Conservation (phyloP, 2,329 filamentous ascomycete genomes). For the Colletotrichum sublineola region DNA sequence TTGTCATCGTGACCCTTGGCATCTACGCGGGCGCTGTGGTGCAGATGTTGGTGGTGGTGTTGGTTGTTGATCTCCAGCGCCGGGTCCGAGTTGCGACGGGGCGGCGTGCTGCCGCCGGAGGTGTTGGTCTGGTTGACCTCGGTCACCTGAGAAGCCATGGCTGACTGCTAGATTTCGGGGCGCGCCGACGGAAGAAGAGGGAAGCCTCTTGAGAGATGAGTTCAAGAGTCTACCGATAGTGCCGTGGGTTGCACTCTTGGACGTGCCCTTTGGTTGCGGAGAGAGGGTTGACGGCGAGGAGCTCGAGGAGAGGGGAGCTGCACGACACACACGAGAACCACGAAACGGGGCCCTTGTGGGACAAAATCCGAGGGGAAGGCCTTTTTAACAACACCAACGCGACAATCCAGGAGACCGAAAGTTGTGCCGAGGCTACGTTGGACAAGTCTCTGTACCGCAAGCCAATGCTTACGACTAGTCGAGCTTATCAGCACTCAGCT, state of each 20-base stretch:
- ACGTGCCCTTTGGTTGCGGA: conserved; percentile 23
- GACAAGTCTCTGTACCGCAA: conserved; percentile 11
- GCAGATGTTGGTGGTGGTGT: conserved; percentile 58
- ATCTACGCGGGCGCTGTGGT: conserved; percentile 56
- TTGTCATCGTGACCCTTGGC: conserved; percentile 55
- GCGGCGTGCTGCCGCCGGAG: conserved; percentile 31
- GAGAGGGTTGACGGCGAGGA: conserved; percentile 22
- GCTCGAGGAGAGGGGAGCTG: conserved; percentile 27
- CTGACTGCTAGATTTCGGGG: conserved; percentile 14
- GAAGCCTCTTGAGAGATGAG: background rate
- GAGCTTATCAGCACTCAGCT: conserved; percentile 43
- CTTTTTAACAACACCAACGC: conserved; percentile 40
- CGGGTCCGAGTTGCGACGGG: conserved; percentile 50
- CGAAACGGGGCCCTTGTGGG: conserved; percentile 1
- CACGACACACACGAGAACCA: conserved; percentile 35
- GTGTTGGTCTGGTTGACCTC: conserved; percentile 31
- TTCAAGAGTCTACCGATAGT: conserved; percentile 6
- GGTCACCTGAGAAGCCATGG: conserved; percentile 39
- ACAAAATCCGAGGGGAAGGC: conserved; percentile 25
- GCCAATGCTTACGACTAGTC: conserved; percentile 28
- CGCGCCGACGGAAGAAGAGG: conserved; percentile 5
- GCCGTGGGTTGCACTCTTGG: conserved; percentile 26
- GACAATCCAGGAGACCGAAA: conserved; percentile 41
- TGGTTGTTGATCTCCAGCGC: conserved; percentile 56
- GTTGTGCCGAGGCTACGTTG: conserved; percentile 41